Evolutionary conservation across 2,329 filamentous ascomycete species (phyloP).

Genomic region (Aspergillus sp.): DNA sequence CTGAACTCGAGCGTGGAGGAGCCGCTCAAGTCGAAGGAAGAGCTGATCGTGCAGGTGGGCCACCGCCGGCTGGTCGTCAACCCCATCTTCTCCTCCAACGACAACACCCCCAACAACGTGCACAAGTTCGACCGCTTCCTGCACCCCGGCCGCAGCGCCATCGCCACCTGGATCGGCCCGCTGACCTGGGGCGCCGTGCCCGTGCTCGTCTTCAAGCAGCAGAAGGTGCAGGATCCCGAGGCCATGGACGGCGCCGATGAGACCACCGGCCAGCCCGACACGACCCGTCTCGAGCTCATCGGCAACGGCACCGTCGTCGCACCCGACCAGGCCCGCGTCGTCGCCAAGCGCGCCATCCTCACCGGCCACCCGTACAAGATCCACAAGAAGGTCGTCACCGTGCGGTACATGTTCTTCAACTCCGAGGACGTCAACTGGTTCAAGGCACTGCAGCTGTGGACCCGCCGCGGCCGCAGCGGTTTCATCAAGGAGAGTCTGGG

Average conservation of each 20-base stretch:
- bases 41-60: slow-evolving; percentile 88
- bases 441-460: slow-evolving; percentile 94
- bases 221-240: slow-evolving; percentile 33
- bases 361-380: slow-evolving; percentile 98
- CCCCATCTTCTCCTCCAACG: slow-evolving; percentile 84
- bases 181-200: slow-evolving; percentile 92
- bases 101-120: slow-evolving; percentile 90
- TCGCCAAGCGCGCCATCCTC: slow-evolving; percentile 90
- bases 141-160: slow-evolving; percentile 83
- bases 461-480: slow-evolving; percentile 79
- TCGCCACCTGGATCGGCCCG: slow-evolving; percentile 87
- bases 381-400: slow-evolving; percentile 94
- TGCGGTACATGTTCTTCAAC: slow-evolving; percentile 99
- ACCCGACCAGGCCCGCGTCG: slow-evolving; percentile 70
- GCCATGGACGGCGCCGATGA: slow-evolving; percentile 47
- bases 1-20: slow-evolving; percentile 72
- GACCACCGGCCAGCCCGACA: slow-evolving; percentile 36
- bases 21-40: slow-evolving; percentile 87
- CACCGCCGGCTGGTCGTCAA: slow-evolving; percentile 83
- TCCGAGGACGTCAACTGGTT: slow-evolving; percentile 95
- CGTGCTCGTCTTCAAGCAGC: slow-evolving; percentile 76
- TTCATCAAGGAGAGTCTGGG: slow-evolving; percentile 93
- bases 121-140: slow-evolving; percentile 94
- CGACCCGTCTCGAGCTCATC: slow-evolving; percentile 65
- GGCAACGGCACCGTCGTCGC: slow-evolving; percentile 85